Base-by-base conservation (phyloP, 1,284 basidiomycete genomes). In the Rhizopogon parksii region DNA sequence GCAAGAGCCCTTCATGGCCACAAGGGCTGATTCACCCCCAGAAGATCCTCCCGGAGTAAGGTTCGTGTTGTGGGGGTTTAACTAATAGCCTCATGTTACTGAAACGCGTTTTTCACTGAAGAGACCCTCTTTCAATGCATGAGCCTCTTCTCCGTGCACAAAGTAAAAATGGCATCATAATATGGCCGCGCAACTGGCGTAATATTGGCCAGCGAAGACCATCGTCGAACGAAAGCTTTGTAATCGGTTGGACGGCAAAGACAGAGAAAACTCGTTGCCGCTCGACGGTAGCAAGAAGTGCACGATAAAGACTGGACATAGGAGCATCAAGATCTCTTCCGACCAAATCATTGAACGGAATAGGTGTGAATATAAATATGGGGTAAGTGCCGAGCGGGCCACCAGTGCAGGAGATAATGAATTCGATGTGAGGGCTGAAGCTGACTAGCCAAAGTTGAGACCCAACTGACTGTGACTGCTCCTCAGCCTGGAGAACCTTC, bases 161-260 rank as follows among this genome's bases (percentile, higher is more conserved):
- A 78, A 12, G 77, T 73, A 49, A 85, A 71, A 48, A 70, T 77
- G 0, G 83, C 80, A 21, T 76, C 75, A 57, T 88, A 87, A 61
- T 85, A 88, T 0, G 76, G 74, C 2, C 72, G 61, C 2, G 43
- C 24, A n/a, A 71, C 62, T 14, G 62, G 50, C 2, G 57, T 52
- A 27, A 80, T 68, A 0, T 71, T 68, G 1, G 78, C 78, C 12
- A 61, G 52, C 14, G 57, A 50, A n/a, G 68, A 68, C 82, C 77
- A 87, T 5, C 70, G 55, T 3, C 64, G 38, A 6, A 74, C 70
- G 56, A 88, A 85, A 1, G 61, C 57, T 8, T 57, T 45, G 79
- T 68, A 14, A 87, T 66, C 3, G 61, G 57, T 9, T 78, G 71
- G 1, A 73, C 69, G 2, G 80, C 77, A 58, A 86, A 88, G 7